phyloP scores from a whole-genome alignment of 495 filamentous ascomycete genomes.

The Parathielavia appendiculata region DNA sequence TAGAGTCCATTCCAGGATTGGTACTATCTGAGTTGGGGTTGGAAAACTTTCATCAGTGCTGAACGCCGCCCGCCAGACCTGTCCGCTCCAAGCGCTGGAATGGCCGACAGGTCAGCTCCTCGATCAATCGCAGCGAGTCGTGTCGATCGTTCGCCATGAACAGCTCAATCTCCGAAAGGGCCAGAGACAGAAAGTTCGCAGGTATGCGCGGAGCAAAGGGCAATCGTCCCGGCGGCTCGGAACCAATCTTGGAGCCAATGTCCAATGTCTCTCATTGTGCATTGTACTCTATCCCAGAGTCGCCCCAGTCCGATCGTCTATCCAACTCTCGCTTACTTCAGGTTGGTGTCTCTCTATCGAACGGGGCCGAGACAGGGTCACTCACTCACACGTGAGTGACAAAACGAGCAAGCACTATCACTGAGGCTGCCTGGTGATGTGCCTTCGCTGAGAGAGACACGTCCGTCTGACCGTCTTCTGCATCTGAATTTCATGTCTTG shows the following conservation, averaged over 20 bases:
- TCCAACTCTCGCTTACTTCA: neutral
- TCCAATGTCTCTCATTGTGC: constrained; percentile 1
- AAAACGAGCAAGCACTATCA: no score
- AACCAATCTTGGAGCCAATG: neutral
- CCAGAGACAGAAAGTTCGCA: no score
- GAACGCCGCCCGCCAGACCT: neutral
- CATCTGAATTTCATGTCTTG: neutral
- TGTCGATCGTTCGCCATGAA: constrained; percentile 11
- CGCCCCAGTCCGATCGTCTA: neutral
- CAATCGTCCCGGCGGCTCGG: neutral
- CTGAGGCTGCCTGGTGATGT: no score
- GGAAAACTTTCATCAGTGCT: neutral
- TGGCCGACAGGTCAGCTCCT: neutral
- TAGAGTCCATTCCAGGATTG: no score
- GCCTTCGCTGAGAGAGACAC: neutral
- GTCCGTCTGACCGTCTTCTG: neutral
- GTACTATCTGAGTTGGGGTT: no score
- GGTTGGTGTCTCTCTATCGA: neutral
- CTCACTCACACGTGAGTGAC: no score
- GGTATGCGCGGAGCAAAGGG: neutral
- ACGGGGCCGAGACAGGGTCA: no score
- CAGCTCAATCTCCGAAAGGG: neutral
- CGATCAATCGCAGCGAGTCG: neutral
- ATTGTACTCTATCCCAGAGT: neutral
- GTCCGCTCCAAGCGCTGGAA: neutral